Percentiles rank a stretch among this genome's conserved stretches.
Conservation (phyloP, 78 protist genomes). For the Dictyostelium brefeldianum region DNA sequence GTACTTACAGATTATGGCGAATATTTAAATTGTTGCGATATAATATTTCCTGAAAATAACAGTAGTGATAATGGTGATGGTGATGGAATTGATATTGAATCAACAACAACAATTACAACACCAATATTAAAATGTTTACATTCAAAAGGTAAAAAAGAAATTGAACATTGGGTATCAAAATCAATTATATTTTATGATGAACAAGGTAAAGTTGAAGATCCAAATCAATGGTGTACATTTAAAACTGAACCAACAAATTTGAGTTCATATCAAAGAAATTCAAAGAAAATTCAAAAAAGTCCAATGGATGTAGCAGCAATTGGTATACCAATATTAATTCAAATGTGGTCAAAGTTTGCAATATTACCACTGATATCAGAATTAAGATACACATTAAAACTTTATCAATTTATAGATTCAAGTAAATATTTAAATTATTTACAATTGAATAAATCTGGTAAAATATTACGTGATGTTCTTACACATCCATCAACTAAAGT, state of each 20-base stretch:
- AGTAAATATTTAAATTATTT: neutral
- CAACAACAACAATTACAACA: neutral
- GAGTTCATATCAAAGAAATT: neutral
- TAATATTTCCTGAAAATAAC: no score
- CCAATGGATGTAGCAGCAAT: neutral
- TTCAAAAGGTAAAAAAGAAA: neutral
- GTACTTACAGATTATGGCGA: conserved; percentile 1
- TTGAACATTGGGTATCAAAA: conserved; percentile 27
- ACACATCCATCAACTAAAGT: conserved; percentile 18
- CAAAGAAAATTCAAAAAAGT: conserved; percentile 12
- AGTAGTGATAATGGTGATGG: no score
- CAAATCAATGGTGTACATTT: conserved; percentile 10
- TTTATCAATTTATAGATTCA: neutral
- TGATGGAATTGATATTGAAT: neutral
- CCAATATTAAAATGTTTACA: neutral
- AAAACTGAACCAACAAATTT: neutral
- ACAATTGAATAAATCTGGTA: neutral
- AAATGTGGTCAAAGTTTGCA: conserved; percentile 2
- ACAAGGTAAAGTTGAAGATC: conserved; percentile 31
- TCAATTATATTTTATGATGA: conserved; percentile 14
- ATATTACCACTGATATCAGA: conserved; percentile 22
- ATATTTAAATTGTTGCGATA: neutral
- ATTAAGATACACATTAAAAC: neutral
- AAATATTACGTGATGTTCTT: neutral
- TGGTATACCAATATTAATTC: conserved; percentile 22